Conservation (phyloP, 164 flowering plant species). For the Stephania cephalantha region DNA sequence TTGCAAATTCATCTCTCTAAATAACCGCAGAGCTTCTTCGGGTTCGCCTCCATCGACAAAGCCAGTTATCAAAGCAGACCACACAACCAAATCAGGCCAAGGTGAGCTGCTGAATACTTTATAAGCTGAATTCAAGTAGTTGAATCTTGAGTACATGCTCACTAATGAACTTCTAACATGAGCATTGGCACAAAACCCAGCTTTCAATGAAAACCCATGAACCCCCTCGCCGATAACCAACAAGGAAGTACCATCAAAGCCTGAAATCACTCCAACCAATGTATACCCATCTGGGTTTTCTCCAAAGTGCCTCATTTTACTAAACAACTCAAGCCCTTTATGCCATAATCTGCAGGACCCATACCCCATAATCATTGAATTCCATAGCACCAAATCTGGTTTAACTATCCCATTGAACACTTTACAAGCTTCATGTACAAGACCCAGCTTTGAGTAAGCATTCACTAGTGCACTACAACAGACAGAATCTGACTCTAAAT, state of each 20-base stretch:
- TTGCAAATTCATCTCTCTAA: constrained; percentile 33
- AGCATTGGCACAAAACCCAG: constrained; percentile 35
- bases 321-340: constrained; percentile 38
- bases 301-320: constrained; percentile 39
- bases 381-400: constrained; percentile 69
- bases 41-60: constrained; percentile 45
- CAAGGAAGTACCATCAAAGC: constrained; percentile 30
- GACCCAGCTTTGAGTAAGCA: constrained; percentile 55
- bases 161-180: constrained; percentile 66
- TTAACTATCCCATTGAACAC: constrained; percentile 42
- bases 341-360: constrained; percentile 44
- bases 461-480: constrained; percentile 59
- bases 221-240: constrained; percentile 39
- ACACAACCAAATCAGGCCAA: constrained; percentile 62
- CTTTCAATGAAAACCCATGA: constrained; percentile 60
- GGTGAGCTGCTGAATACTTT: constrained; percentile 36
- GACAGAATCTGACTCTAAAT: constrained; percentile 41
- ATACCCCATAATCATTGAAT: constrained; percentile 58
- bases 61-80: constrained; percentile 74
- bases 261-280: constrained; percentile 48
- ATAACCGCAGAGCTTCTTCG: constrained; percentile 33
- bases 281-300: constrained; percentile 58
- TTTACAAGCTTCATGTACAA: constrained; percentile 41
- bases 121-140: constrained; percentile 43
- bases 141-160: constrained; percentile 64